Evolutionary conservation across 2,329 filamentous ascomycete genomes (phyloP), one percentile per base, ranked within the genome.

Genomic region (Aspergillus floridensis): DNA sequence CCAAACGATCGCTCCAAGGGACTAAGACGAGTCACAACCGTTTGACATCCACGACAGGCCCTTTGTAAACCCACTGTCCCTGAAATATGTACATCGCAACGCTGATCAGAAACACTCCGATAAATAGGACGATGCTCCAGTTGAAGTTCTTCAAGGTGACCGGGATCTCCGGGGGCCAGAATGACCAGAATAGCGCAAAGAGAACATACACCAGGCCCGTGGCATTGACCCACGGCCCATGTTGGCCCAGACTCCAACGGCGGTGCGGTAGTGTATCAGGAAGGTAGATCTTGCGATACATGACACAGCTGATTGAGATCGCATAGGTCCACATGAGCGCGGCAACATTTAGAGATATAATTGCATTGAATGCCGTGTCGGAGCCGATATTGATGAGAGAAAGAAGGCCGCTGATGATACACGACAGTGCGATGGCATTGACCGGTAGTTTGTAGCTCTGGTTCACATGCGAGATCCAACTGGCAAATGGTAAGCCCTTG

Each of bases 321-420:
- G 81, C 76, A 64, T 84, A 84, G 5, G 80, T 82, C 53, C 75
- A 78, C 52, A 84, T 75, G 8, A 83, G 73, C 0, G 79, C 77
- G 3, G 76, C 77, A 35, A 80, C 74, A 12, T 76, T 77, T 0
- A 85, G 74, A 1, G 80, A 82, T 16, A 79, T 77, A 56, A 84
- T 81, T 56, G 79, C 80, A 65, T 82, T 80, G 68, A 84, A 82
- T 6, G 82, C 82, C 5, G 78, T 74, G 5, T 74, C 63, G 5
- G 79, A 82, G 22, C 80, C 81, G 48, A 84, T 80, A 66, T 82
- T 82, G 69, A 84, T 83, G 6, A 82, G 69, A 0, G 77, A 77
- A 7, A 82, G 69, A 4, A 81, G 68, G 1, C 68, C 65, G 48
- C 65, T 70, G 60, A 77, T 70, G 1, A 65, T 31, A 47, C 71